These are phyloP conservation scores for Caloboletus firmus DNA, from an alignment of 1,284 basidiomycete genomes.

Conservation along the genomic window DNA sequence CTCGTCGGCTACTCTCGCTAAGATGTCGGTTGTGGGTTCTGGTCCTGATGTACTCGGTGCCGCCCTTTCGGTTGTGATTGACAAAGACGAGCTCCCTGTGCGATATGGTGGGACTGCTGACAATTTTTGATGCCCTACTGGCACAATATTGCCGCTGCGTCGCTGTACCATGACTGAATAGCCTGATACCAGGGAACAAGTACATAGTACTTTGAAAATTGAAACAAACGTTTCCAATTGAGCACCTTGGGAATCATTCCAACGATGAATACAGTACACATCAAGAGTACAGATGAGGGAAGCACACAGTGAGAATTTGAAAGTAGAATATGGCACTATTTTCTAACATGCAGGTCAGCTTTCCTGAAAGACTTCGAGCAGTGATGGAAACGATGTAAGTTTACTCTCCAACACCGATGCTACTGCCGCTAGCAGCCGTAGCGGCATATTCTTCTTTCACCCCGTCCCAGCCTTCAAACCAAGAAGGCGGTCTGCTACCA, in stretches of 20 bases:
- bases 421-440: conserved; percentile 33
- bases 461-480: conserved; percentile 33
- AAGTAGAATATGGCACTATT: background rate
- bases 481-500: conserved; percentile 35
- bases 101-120: conserved; percentile 64
- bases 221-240: background rate
- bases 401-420: conserved; percentile 28
- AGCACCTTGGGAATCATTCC: background rate
- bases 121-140: conserved; percentile 15
- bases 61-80: conserved; percentile 55
- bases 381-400: background rate
- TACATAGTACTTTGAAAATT: background rate
- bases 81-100: conserved; percentile 57
- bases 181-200: background rate
- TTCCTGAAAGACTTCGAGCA: background rate
- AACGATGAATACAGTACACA: background rate
- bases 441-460: conserved; percentile 36
- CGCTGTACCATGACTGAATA: no score
- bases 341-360: background rate
- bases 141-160: background rate
- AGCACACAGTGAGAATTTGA: background rate
- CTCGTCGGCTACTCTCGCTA: conserved; percentile 66
- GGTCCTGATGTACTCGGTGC: conserved; percentile 56
- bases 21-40: conserved; percentile 75
- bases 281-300: background rate